Conservation (phyloP, 139 green algal genomes). For the Closterium sp. region DNA sequence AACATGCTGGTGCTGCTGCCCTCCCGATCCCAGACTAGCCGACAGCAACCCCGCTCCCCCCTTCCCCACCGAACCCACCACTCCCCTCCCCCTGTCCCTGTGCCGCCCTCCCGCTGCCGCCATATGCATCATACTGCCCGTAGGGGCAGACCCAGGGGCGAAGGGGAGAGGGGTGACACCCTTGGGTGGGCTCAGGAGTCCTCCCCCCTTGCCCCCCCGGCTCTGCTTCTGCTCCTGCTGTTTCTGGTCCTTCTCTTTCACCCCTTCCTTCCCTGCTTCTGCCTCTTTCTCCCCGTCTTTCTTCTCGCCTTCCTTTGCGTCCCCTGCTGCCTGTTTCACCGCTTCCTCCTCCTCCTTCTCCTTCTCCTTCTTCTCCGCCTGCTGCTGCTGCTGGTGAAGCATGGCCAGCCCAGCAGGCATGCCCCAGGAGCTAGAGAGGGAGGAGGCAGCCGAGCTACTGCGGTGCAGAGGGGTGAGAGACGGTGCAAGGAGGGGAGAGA, state of each 20-base stretch:
- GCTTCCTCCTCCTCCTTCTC: neutral
- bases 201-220: neutral
- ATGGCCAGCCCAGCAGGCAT: constrained; percentile 1
- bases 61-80: neutral
- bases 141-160: neutral
- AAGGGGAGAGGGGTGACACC: neutral
- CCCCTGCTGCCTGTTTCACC: neutral
- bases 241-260: neutral
- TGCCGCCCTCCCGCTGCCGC: neutral
- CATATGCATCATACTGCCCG: neutral
- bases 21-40: neutral
- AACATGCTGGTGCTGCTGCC: constrained; percentile 77
- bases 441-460: neutral
- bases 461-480: neutral
- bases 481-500: neutral
- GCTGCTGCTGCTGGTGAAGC: neutral
- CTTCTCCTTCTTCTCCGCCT: constrained; percentile 1
- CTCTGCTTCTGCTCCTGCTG: neutral
- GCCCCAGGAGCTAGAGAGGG: neutral
- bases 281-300: neutral
- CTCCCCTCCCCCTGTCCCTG: neutral
- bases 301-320: neutral
- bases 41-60: neutral
- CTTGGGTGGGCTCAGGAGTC: neutral
- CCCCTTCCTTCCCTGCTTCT: neutral